Conservation (phyloP, 2,329 filamentous ascomycete species). For the Beauveria pseudobassiana region DNA sequence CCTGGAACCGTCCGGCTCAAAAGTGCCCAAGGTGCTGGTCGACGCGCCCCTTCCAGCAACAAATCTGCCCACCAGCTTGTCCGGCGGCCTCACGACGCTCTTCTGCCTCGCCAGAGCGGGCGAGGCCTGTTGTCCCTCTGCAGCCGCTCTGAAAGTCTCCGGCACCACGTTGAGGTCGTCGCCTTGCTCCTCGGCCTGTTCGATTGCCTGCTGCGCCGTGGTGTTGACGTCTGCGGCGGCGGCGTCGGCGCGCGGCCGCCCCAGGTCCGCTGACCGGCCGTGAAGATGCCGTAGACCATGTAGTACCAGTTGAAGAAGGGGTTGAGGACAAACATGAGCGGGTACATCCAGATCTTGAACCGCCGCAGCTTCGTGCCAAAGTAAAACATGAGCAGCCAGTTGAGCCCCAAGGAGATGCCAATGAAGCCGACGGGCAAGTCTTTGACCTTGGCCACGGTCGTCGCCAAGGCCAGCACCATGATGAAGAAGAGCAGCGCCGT, state of each 20-base stretch:
- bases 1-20: too few species aligned
- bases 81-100: too few species aligned
- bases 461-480: constrained; percentile 78
- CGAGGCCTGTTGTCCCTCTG: too few species aligned
- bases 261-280: constrained; percentile 90
- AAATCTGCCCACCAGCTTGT: too few species aligned
- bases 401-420: constrained; percentile 81
- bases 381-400: constrained; percentile 94
- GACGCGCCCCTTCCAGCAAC: too few species aligned
- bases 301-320: constrained; percentile 98
- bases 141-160: constrained; percentile 58
- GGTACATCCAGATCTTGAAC: constrained; percentile 93
- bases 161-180: constrained; percentile 88
- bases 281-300: constrained; percentile 96
- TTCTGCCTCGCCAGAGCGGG: too few species aligned
- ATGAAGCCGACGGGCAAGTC: constrained; percentile 91
- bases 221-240: constrained; percentile 68
- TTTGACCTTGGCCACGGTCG: constrained; percentile 68
- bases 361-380: constrained; percentile 81
- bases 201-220: constrained; percentile 73
- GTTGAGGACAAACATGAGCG: constrained; percentile 89
- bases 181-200: constrained; percentile 67
- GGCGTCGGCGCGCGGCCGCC: constrained; percentile 84
- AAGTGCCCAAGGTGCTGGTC: too few species aligned
- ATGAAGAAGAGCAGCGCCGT: constrained; percentile 93